These are phyloP conservation scores for Mallotus nudiflorus DNA, from an alignment of 345 rosid species.

Conservation along the genomic window DNA sequence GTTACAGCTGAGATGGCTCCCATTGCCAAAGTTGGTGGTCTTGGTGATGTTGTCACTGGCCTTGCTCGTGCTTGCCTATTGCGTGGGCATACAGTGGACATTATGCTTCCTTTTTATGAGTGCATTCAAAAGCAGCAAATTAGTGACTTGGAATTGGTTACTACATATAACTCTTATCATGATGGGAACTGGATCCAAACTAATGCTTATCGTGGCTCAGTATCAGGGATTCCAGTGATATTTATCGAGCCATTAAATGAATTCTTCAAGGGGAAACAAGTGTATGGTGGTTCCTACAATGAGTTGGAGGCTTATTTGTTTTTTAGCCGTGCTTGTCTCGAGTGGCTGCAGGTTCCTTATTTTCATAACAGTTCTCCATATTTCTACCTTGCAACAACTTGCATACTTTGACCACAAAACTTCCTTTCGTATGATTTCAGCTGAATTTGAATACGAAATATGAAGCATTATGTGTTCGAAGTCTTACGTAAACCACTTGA, in stretches of 20 bases:
- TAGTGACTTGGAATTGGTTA: conserved; percentile 32
- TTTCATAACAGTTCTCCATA: background rate
- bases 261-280: conserved; percentile 49
- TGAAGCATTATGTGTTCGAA: background rate
- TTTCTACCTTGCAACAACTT: too few relatives aligned
- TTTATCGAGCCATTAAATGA: conserved; percentile 54
- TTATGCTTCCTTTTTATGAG: conserved; percentile 61
- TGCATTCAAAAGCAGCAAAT: conserved; percentile 46
- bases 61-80: conserved; percentile 54
- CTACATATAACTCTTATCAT: conserved; percentile 41
- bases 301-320: conserved; percentile 60
- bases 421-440: background rate
- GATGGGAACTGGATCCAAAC: conserved; percentile 50
- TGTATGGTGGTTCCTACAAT: conserved; percentile 57
- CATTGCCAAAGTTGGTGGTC: conserved; percentile 68
- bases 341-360: conserved; percentile 59
- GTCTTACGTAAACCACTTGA: background rate
- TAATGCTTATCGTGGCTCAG: conserved; percentile 46
- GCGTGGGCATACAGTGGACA: conserved; percentile 50
- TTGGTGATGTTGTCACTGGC: conserved; percentile 63
- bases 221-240: conserved; percentile 45
- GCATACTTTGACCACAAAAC: background rate
- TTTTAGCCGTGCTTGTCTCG: conserved; percentile 62
- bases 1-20: conserved; percentile 66
- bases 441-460: background rate